Percentiles rank a stretch among this genome's conserved stretches.
Conservation (phyloP, 495 filamentous ascomycete genomes). For the Penicillium flavigenum region DNA sequence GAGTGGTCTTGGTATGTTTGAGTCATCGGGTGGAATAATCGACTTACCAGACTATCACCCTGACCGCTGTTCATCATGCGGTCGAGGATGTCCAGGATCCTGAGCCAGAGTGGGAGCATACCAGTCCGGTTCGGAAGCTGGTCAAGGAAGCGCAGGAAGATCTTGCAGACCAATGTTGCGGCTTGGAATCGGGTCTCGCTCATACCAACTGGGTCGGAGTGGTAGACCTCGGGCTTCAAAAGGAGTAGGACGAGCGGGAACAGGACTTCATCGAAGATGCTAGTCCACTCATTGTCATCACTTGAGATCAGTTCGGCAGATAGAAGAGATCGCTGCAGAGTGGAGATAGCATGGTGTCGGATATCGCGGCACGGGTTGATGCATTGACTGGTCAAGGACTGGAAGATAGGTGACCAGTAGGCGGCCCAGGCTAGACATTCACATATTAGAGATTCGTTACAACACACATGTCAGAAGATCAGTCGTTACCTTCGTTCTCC, state of each 20-base stretch:
- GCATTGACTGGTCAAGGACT: constrained; percentile 82
- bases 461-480: background rate
- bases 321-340: constrained; percentile 80
- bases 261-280: constrained; percentile 90
- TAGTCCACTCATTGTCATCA: constrained; percentile 87
- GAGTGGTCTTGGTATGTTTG: background rate
- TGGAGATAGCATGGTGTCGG: constrained; percentile 82
- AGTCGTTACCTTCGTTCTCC: constrained; percentile 66
- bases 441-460: constrained; percentile 15
- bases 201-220: constrained; percentile 90
- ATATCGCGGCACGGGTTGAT: constrained; percentile 95
- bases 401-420: constrained; percentile 96
- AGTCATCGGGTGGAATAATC: background rate
- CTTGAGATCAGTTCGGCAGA: constrained; percentile 72
- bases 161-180: constrained; percentile 86
- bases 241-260: constrained; percentile 90
- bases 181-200: constrained; percentile 91
- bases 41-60: constrained; percentile 79
- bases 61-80: constrained; percentile 95
- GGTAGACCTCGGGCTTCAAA: constrained; percentile 93
- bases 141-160: constrained; percentile 92
- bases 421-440: constrained; percentile 77
- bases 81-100: constrained; percentile 93
- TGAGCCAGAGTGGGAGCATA: constrained; percentile 91
- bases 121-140: constrained; percentile 80